These are phyloP conservation scores for Russula foetens DNA, from an alignment of 768 basidiomycete species.

Conservation along the genomic window DNA sequence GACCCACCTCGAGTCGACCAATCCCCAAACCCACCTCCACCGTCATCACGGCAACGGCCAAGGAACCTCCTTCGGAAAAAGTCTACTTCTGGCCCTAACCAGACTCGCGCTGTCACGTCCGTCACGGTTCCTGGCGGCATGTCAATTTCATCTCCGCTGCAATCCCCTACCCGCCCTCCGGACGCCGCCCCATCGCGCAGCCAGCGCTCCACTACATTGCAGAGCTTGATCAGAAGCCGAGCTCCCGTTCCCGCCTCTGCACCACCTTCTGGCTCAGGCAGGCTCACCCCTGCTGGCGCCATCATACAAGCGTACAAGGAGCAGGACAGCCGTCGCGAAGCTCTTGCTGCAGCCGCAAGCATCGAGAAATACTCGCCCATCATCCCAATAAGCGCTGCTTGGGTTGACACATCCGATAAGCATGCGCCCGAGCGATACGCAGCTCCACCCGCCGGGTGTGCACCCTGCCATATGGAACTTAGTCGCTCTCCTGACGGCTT, in stretches of 20 bases:
- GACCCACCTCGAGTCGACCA: constrained; percentile 1
- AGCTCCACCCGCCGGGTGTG: not conserved
- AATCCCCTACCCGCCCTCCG: not conserved
- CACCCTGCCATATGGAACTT: not conserved
- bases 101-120: not conserved
- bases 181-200: not conserved
- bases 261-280: constrained; percentile 1
- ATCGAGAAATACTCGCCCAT: not conserved
- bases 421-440: not conserved
- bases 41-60: constrained; percentile 1
- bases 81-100: not conserved
- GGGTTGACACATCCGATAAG: not conserved
- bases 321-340: constrained; percentile 17
- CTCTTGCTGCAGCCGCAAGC: constrained; percentile 11
- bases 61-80: constrained; percentile 6
- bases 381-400: not conserved
- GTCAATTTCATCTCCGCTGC: not conserved
- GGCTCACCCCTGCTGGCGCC: constrained; percentile 19
- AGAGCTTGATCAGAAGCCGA: constrained; percentile 9
- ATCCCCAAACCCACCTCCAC: not conserved
- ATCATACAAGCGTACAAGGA: constrained; percentile 20
- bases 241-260: not conserved
- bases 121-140: not conserved
- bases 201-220: not conserved
- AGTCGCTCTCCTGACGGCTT: constrained; percentile 1